Conservation (phyloP, 495 filamentous ascomycete species). For the Penicillium malachiteum region DNA sequence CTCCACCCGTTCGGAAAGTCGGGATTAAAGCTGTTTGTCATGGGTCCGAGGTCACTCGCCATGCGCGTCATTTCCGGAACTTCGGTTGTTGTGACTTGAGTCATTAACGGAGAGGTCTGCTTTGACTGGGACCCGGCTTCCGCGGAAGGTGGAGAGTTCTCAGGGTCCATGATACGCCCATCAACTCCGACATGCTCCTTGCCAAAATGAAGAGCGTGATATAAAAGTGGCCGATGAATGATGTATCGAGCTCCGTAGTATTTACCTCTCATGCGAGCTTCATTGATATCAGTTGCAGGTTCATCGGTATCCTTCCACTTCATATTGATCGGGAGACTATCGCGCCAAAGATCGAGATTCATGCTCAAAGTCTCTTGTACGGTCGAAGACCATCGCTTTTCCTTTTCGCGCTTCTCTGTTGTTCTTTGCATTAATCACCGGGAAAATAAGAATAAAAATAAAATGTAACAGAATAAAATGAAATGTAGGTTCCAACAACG, state of each 20-base stretch:
- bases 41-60: slow-evolving; percentile 36
- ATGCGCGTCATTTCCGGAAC: slow-evolving; percentile 30
- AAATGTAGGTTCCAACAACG: neutral
- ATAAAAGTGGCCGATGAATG: slow-evolving; percentile 80
- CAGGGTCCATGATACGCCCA: slow-evolving; percentile 18
- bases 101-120: slow-evolving; percentile 32
- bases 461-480: too few relatives aligned
- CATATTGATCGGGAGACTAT: slow-evolving; percentile 45
- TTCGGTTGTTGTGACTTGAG: slow-evolving; percentile 18
- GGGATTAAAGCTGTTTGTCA: slow-evolving; percentile 4
- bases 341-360: slow-evolving; percentile 52
- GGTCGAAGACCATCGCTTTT: slow-evolving; percentile 30
- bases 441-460: too few relatives aligned
- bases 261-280: slow-evolving; percentile 84
- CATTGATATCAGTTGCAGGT: slow-evolving; percentile 73
- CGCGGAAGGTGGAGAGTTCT: slow-evolving; percentile 31
- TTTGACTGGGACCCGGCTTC: slow-evolving; percentile 34
- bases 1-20: slow-evolving; percentile 12
- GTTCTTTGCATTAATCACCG: too few relatives aligned
- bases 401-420: neutral
- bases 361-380: slow-evolving; percentile 40
- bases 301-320: slow-evolving; percentile 67
- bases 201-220: slow-evolving; percentile 57
- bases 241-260: slow-evolving; percentile 92
- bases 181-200: slow-evolving; percentile 24